phyloP scores from a whole-genome alignment of 352 stramenopile species.

The Globisporangium paddicum region DNA sequence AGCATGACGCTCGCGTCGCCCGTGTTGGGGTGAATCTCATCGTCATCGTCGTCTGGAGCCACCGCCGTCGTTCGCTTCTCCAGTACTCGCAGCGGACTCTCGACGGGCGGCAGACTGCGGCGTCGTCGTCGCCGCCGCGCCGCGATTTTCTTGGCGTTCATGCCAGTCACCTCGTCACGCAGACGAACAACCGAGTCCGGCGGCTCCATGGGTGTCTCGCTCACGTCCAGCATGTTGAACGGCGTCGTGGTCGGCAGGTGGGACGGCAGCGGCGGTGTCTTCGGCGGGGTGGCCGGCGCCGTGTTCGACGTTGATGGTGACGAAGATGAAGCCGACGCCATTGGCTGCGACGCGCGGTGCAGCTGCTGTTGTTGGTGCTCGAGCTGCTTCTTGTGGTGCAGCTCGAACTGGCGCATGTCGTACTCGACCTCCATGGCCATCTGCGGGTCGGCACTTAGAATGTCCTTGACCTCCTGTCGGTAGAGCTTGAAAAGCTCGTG shows the following conservation, averaged over 20 bases:
- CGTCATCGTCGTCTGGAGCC: constrained; percentile 25
- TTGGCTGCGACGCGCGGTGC: not conserved
- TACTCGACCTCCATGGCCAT: constrained; percentile 96
- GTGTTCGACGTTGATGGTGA: not conserved
- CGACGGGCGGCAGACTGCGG: constrained; percentile 40
- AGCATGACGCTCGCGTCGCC: constrained; percentile 16
- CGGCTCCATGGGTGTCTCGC: constrained; percentile 23
- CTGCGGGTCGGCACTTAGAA: constrained; percentile 90
- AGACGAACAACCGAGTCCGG: constrained; percentile 18
- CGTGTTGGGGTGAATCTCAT: no score
- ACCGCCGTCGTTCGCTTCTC: constrained; percentile 27
- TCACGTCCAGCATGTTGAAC: constrained; percentile 32
- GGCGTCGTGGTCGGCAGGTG: constrained; percentile 13
- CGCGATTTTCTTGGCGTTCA: constrained; percentile 19
- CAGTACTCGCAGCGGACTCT: constrained; percentile 33
- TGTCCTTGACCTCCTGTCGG: constrained; percentile 92
- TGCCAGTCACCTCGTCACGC: constrained; percentile 25
- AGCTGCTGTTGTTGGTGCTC: constrained; percentile 33
- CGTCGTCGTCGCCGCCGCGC: constrained; percentile 23
- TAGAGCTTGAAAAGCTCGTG: constrained; percentile 92
- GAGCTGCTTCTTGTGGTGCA: constrained; percentile 51
- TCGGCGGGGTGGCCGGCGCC: constrained; percentile 11
- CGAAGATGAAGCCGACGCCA: not conserved
- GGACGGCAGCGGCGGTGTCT: constrained; percentile 21
- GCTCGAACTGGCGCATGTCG: constrained; percentile 84